phyloP scores from a whole-genome alignment of 148 eudicot species.

The Cornus suecica region DNA sequence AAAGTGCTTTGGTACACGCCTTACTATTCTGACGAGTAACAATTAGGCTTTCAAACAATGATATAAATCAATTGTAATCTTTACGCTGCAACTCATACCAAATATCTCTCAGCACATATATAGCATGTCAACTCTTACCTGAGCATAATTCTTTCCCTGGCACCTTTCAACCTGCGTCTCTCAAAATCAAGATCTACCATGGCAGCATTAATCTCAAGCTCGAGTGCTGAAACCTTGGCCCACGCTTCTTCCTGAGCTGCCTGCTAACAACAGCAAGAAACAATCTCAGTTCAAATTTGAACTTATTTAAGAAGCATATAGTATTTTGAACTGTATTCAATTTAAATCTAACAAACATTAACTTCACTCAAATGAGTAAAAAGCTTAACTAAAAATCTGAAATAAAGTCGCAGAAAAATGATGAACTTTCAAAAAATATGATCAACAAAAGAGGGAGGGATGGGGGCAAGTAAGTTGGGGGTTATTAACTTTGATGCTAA shows the following conservation, averaged over 20 bases:
- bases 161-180: constrained; percentile 74
- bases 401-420: not conserved
- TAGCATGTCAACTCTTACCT: constrained; percentile 46
- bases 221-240: constrained; percentile 95
- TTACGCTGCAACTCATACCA: not conserved
- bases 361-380: not conserved
- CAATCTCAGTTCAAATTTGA: constrained; percentile 29
- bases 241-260: constrained; percentile 99
- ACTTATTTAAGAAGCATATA: not conserved
- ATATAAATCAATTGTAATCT: not conserved
- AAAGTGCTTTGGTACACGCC: not conserved
- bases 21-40: not conserved
- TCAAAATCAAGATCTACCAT: constrained; percentile 93
- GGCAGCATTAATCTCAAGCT: constrained; percentile 85
- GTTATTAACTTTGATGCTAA: no score
- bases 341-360: constrained; percentile 1
- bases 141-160: constrained; percentile 93
- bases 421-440: no score
- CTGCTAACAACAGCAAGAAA: constrained; percentile 75
- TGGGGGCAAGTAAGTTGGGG: not conserved
- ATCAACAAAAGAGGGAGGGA: no score
- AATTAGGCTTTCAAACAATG: not conserved
- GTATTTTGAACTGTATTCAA: not conserved
- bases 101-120: not conserved
- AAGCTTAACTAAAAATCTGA: not conserved